Conservation (phyloP, 495 filamentous ascomycete genomes). For the Amniculicola lignicola region DNA sequence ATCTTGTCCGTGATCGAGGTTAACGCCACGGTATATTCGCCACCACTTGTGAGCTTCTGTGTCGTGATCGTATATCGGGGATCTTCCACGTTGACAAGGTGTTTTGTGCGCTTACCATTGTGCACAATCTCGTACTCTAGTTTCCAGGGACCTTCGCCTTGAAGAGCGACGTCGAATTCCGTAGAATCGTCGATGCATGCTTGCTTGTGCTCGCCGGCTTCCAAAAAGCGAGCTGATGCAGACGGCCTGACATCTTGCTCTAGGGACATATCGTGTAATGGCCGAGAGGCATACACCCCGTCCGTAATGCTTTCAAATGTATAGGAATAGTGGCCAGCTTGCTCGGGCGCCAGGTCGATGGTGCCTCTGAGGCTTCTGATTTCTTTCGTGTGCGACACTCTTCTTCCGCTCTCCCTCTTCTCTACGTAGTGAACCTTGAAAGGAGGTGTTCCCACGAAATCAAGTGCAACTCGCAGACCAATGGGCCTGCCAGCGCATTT, state of each 20-base stretch:
- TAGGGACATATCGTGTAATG: conserved; percentile 51
- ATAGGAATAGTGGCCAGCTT: conserved; percentile 84
- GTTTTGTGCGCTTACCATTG: conserved; percentile 72
- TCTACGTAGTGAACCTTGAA: conserved; percentile 74
- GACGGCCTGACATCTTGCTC: conserved; percentile 92
- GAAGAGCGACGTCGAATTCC: conserved; percentile 65
- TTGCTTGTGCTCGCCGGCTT: conserved; percentile 51
- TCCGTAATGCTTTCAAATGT: conserved; percentile 77
- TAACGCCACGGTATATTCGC: conserved; percentile 81
- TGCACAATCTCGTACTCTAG: conserved; percentile 94
- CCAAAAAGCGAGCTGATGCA: conserved; percentile 71
- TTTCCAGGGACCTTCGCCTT: conserved; percentile 81
- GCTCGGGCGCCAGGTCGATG: conserved; percentile 73
- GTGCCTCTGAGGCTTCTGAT: conserved; percentile 71
- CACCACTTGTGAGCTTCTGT: conserved; percentile 67
- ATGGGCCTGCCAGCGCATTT: conserved; percentile 93
- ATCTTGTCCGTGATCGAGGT: conserved; percentile 80
- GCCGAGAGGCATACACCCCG: conserved; percentile 66
- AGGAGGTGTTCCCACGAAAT: conserved; percentile 84
- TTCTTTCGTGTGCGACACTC: conserved; percentile 48
- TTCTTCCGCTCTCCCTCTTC: conserved; percentile 55
- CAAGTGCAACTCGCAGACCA: conserved; percentile 79
- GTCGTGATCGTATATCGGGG: conserved; percentile 68
- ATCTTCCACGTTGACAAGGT: conserved; percentile 59
- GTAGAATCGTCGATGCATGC: conserved; percentile 81